phyloP scores from a whole-genome alignment of 164 flowering plant species.

The Dillenia suffruticosa region DNA sequence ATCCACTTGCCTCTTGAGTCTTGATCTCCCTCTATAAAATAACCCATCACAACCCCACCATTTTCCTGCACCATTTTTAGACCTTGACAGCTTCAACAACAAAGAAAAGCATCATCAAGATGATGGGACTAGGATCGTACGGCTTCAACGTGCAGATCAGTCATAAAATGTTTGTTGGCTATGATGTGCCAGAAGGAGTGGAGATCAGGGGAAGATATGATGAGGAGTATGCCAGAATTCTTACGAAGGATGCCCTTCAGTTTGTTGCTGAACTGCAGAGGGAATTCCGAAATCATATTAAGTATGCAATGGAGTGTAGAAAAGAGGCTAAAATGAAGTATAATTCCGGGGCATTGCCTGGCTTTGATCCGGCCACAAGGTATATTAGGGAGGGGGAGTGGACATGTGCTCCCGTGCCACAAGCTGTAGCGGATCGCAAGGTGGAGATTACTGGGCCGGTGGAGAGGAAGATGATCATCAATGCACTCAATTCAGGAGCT shows the following conservation, averaged over 20 bases:
- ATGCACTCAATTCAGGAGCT: conserved; percentile 93
- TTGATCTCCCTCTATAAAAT: too few species aligned
- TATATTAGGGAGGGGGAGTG: conserved; percentile 66
- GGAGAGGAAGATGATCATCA: conserved; percentile 91
- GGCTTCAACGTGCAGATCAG: too few species aligned
- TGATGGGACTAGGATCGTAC: too few species aligned
- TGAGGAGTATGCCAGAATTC: conserved; percentile 55
- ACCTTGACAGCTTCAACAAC: too few species aligned
- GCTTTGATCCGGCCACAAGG: conserved; percentile 78
- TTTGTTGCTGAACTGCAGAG: conserved; percentile 78
- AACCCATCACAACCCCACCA: too few species aligned
- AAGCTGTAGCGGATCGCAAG: conserved; percentile 73
- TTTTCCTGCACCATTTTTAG: too few species aligned
- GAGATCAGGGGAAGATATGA: conserved; percentile 70
- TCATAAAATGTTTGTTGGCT: conserved; percentile 15
- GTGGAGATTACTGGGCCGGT: conserved; percentile 96
- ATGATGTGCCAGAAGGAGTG: conserved; percentile 79
- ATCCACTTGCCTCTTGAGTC: too few species aligned
- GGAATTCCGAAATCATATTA: conserved; percentile 52
- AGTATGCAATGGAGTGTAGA: conserved; percentile 78
- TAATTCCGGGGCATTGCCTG: conserved; percentile 61
- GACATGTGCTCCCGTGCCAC: conserved; percentile 67
- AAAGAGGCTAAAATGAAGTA: conserved; percentile 57
- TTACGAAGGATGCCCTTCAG: conserved; percentile 62
- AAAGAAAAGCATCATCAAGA: too few species aligned